Evolutionary conservation across 2,329 filamentous ascomycete species (phyloP).

Genomic region (Thermochaetoides dissita): DNA sequence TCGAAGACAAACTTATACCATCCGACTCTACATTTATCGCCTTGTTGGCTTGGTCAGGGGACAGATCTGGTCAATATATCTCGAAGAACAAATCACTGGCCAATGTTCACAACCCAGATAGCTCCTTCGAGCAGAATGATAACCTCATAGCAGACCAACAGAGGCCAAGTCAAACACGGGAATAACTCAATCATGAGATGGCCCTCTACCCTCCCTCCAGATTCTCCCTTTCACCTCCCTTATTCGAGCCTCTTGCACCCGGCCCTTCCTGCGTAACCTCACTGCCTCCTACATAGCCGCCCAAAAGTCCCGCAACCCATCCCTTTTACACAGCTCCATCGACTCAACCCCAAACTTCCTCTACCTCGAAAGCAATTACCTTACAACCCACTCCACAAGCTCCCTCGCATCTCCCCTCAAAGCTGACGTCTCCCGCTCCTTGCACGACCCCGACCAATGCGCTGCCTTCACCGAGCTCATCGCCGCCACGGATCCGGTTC

Average conservation of each 20-base stretch:
- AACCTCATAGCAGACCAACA: too few relatives aligned
- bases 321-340: conserved; percentile 2
- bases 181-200: too few relatives aligned
- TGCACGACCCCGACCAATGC: conserved; percentile 3
- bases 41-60: too few relatives aligned
- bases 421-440: not conserved
- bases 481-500: conserved; percentile 11
- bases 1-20: too few relatives aligned
- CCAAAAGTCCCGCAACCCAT: conserved; percentile 5
- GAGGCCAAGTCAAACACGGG: too few relatives aligned
- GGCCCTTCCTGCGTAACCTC: conserved; percentile 7
- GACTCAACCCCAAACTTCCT: conserved; percentile 4
- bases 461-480: conserved; percentile 18
- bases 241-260: conserved; percentile 7
- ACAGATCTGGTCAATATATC: too few relatives aligned
- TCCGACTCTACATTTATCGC: too few relatives aligned
- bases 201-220: not conserved
- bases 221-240: not conserved
- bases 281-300: conserved; percentile 8
- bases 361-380: conserved; percentile 9
- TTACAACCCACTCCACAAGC: not conserved
- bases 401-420: conserved; percentile 1
- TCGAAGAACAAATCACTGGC: too few relatives aligned
- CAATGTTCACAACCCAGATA: too few relatives aligned
- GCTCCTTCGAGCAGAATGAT: too few relatives aligned